Conservation (phyloP, 768 basidiomycete genomes). For the Amanita subjunquillea region DNA sequence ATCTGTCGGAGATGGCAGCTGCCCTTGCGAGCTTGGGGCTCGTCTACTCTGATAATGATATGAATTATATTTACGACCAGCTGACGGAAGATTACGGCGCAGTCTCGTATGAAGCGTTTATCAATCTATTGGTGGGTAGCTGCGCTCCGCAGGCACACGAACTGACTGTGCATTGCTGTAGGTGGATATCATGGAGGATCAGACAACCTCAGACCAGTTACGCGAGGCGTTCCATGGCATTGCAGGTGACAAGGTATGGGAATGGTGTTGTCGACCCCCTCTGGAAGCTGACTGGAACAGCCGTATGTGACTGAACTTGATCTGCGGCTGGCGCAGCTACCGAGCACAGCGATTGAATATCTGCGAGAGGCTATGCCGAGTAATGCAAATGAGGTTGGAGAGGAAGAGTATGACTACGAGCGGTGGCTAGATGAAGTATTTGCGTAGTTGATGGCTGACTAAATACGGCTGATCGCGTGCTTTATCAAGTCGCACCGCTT, state of each 20-base stretch:
- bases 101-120: conserved; percentile 88
- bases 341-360: conserved; percentile 67
- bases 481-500: conserved; percentile 12
- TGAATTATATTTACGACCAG: conserved; percentile 75
- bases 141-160: conserved; percentile 1
- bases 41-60: conserved; percentile 87
- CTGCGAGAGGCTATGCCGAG: conserved; percentile 75
- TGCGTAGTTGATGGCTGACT: conserved; percentile 22
- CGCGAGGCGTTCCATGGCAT: conserved; percentile 90
- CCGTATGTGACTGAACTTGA: conserved; percentile 92
- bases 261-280: neutral
- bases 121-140: conserved; percentile 71
- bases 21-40: conserved; percentile 93
- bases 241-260: conserved; percentile 73
- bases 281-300: conserved; percentile 25
- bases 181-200: conserved; percentile 96
- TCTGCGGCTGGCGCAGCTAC: conserved; percentile 73
- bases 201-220: conserved; percentile 86
- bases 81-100: conserved; percentile 76
- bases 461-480: conserved; percentile 10
- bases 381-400: conserved; percentile 38
- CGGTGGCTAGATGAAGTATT: conserved; percentile 76
- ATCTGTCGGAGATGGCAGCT: conserved; percentile 79
- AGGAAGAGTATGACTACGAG: conserved; percentile 74
- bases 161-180: conserved; percentile 17